Evolutionary conservation across 805 yeast species (phyloP).

Genomic region (Saccharomycopsis lassenensis): DNA sequence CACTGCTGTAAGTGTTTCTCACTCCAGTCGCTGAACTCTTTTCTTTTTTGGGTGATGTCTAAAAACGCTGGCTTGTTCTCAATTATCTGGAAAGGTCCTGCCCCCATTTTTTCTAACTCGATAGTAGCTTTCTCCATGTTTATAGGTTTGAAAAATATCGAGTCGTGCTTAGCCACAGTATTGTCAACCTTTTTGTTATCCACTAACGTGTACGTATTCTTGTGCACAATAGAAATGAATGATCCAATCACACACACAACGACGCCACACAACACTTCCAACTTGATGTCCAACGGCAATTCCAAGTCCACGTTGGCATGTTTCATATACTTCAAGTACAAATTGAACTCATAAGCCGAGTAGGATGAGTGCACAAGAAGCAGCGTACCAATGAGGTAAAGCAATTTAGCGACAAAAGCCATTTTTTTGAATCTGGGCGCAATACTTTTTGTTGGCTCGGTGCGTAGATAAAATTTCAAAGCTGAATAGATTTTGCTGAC

Average conservation of each 20-base stretch:
- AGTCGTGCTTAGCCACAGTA: constrained; percentile 6
- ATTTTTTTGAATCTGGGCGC: not conserved
- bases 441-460: not conserved
- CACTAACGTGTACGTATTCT: constrained; percentile 24
- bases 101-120: constrained; percentile 38
- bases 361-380: constrained; percentile 38
- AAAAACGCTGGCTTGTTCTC: constrained; percentile 43
- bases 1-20: too few species aligned
- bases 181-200: constrained; percentile 2
- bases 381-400: constrained; percentile 12
- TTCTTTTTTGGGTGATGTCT: constrained; percentile 36
- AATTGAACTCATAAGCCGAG: constrained; percentile 43
- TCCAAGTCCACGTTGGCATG: constrained; percentile 13
- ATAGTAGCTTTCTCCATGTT: constrained; percentile 37
- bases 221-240: constrained; percentile 24
- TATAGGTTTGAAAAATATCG: constrained; percentile 32
- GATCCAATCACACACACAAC: constrained; percentile 32
- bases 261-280: constrained; percentile 42
- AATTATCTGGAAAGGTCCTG: constrained; percentile 33
- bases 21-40: constrained; percentile 22
- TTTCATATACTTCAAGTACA: constrained; percentile 27
- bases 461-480: not conserved
- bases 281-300: constrained; percentile 36
- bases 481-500: too few species aligned
- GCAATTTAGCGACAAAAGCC: constrained; percentile 4